Evolutionary conservation across 208 protist species (phyloP).

Genomic region (Trypanosoma platydactyli): DNA sequence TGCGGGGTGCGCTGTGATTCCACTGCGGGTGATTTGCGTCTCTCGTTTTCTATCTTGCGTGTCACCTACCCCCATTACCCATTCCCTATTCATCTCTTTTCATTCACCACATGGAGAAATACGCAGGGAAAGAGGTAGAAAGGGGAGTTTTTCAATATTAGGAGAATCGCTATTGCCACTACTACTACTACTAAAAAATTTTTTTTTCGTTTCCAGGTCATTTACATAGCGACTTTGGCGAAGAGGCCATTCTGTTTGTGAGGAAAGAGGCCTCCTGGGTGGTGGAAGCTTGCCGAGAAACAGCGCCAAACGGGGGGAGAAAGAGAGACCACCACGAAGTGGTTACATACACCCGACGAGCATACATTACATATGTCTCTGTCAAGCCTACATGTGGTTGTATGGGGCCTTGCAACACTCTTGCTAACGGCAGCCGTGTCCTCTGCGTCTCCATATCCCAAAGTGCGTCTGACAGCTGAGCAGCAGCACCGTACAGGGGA

Average conservation of each 20-base stretch:
- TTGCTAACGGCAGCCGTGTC: background rate
- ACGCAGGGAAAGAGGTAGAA: background rate
- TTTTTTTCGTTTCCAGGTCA: no score
- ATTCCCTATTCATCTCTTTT: background rate
- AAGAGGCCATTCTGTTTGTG: no score
- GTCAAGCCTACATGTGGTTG: background rate
- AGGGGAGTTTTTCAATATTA: background rate
- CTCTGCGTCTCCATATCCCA: background rate
- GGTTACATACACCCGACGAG: no score
- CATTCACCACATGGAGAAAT: background rate
- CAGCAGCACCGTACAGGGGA: slow-evolving; percentile 50
- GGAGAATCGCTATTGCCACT: no score
- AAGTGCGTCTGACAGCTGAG: slow-evolving; percentile 19
- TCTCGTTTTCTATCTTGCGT: background rate
- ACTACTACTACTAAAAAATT: no score
- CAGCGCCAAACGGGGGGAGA: no score
- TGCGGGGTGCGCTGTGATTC: background rate
- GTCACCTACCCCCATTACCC: background rate
- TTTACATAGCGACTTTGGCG: no score
- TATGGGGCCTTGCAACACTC: background rate
- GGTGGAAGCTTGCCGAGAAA: no score
- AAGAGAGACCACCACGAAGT: no score
- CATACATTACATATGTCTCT: background rate
- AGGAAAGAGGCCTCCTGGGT: no score
- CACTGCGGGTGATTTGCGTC: background rate